A percentile compares a stretch with the other conserved stretches of the same genome.
Conservation (phyloP, 306 rosid genomes). For the Neltuma alba region DNA sequence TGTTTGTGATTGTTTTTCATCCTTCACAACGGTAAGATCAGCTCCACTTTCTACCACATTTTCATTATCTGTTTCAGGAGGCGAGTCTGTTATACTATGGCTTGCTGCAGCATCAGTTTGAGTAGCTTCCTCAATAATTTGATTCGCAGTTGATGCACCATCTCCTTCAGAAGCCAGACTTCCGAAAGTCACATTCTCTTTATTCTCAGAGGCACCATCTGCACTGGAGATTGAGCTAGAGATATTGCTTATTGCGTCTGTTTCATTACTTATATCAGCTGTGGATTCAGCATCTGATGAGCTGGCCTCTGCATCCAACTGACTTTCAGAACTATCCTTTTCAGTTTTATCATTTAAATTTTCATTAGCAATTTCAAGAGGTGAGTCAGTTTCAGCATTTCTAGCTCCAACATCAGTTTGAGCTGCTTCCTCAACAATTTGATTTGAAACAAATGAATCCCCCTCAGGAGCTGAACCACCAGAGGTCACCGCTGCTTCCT, state of each 20-base stretch:
- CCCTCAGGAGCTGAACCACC: slow-evolving; percentile 42
- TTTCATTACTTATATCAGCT: slow-evolving; percentile 40
- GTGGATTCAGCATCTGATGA: not conserved
- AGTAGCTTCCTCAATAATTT: slow-evolving; percentile 42
- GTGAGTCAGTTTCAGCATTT: slow-evolving; percentile 39
- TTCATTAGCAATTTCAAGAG: slow-evolving; percentile 48
- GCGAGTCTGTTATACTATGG: not conserved
- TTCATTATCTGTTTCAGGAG: not conserved
- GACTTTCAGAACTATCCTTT: slow-evolving; percentile 29
- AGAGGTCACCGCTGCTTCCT: slow-evolving; percentile 49
- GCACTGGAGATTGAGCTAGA: not conserved
- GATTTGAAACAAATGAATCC: slow-evolving; percentile 29
- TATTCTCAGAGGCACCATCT: slow-evolving; percentile 12
- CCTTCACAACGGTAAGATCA: slow-evolving; percentile 45
- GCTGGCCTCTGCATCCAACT: slow-evolving; percentile 28
- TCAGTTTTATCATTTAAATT: slow-evolving; percentile 28
- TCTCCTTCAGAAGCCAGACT: slow-evolving; percentile 45
- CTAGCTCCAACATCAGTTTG: slow-evolving; percentile 44
- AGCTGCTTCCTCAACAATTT: slow-evolving; percentile 43
- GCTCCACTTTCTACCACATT: slow-evolving; percentile 7
- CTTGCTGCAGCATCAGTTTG: slow-evolving; percentile 45
- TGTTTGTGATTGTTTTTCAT: slow-evolving; percentile 44
- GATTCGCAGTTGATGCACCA: slow-evolving; percentile 31
- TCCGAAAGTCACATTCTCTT: slow-evolving; percentile 24
- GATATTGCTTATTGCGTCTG: slow-evolving; percentile 21